Conservation (phyloP, 1,284 basidiomycete species). For the Irpex sp. region DNA sequence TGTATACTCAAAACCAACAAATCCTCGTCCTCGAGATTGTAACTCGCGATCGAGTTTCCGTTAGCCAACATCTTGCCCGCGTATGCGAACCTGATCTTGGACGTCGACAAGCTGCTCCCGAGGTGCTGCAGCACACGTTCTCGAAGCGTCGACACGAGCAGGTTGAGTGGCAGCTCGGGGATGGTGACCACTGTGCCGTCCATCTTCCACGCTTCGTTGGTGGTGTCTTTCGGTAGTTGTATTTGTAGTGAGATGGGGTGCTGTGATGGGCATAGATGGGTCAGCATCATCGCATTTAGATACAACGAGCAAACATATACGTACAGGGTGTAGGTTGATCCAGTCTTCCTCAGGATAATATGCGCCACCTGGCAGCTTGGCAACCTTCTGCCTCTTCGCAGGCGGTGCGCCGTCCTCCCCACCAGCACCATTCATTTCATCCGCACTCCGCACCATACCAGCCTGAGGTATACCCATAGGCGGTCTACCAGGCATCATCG, state of each 20-base stretch:
- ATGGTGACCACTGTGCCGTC: slow-evolving; percentile 77
- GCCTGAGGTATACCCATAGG: slow-evolving; percentile 40
- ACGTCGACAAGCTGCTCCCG: slow-evolving; percentile 73
- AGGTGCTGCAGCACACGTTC: slow-evolving; percentile 80
- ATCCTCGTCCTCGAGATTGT: slow-evolving; percentile 91
- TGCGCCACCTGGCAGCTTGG: slow-evolving; percentile 76
- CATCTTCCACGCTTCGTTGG: slow-evolving; percentile 89
- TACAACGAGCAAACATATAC: background rate
- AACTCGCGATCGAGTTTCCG: slow-evolving; percentile 75
- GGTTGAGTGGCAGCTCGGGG: slow-evolving; percentile 75
- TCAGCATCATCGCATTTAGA: slow-evolving; percentile 8
- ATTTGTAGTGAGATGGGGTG: slow-evolving; percentile 82
- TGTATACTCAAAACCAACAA: slow-evolving; percentile 70
- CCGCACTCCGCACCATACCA: slow-evolving; percentile 70
- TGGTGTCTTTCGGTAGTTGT: slow-evolving; percentile 76
- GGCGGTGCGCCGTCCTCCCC: slow-evolving; percentile 57
- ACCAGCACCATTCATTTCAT: slow-evolving; percentile 59
- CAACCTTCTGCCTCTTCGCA: slow-evolving; percentile 80
- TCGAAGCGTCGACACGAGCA: slow-evolving; percentile 82
- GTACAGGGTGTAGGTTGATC: slow-evolving; percentile 81
- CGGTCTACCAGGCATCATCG: slow-evolving; percentile 26
- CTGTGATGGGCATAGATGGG: slow-evolving; percentile 33
- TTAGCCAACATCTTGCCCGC: slow-evolving; percentile 84
- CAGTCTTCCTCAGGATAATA: slow-evolving; percentile 84
- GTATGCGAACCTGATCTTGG: slow-evolving; percentile 76